Conservation (phyloP, 2,329 filamentous ascomycete genomes). For the Trichoderma endophyticum region DNA sequence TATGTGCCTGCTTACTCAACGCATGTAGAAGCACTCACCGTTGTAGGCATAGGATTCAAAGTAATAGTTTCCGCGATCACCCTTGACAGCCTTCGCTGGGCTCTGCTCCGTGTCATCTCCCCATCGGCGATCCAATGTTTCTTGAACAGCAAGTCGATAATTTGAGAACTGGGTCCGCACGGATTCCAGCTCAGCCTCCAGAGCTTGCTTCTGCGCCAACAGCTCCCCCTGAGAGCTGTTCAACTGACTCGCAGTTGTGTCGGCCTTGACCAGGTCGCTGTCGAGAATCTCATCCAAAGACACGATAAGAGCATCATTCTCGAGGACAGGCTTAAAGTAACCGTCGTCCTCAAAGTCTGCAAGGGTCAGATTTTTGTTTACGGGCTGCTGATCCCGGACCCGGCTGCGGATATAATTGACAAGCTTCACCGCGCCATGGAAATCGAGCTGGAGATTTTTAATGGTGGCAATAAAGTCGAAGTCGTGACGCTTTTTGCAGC, state of each 20-base stretch:
- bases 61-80: slow-evolving; percentile 43
- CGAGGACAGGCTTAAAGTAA: slow-evolving; percentile 78
- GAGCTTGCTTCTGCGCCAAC: slow-evolving; percentile 49
- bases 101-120: slow-evolving; percentile 48
- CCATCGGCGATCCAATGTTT: slow-evolving; percentile 65
- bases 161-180: slow-evolving; percentile 61
- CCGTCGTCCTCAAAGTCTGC: slow-evolving; percentile 70
- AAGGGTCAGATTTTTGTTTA: slow-evolving; percentile 58
- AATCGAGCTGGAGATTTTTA: slow-evolving; percentile 61
- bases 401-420: slow-evolving; percentile 64
- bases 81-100: slow-evolving; percentile 27
- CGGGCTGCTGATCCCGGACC: slow-evolving; percentile 41
- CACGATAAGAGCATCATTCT: slow-evolving; percentile 87
- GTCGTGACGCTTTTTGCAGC: slow-evolving; percentile 62
- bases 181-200: slow-evolving; percentile 59
- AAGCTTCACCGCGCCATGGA: slow-evolving; percentile 69
- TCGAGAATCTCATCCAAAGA: slow-evolving; percentile 72
- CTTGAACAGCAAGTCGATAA: slow-evolving; percentile 63
- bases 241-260: background rate
- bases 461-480: slow-evolving; percentile 66
- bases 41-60: slow-evolving; percentile 61
- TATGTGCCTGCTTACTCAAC: background rate
- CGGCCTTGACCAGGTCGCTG: slow-evolving; percentile 41
- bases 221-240: slow-evolving; percentile 35
- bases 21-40: slow-evolving; percentile 42